phyloP scores from a whole-genome alignment of 2,329 filamentous ascomycete genomes.

The Didymella pinodella region DNA sequence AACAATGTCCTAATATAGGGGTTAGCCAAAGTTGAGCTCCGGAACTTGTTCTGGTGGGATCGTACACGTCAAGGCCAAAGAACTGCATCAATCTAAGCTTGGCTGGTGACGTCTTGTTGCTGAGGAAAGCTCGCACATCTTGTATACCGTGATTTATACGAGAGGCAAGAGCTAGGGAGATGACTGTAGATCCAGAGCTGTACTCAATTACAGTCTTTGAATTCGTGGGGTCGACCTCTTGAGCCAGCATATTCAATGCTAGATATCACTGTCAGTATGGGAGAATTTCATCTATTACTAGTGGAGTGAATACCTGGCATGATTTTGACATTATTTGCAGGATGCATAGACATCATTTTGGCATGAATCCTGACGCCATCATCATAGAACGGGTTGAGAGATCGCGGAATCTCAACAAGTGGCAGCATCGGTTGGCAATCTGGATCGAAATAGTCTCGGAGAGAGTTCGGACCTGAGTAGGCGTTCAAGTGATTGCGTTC shows the following conservation, averaged over 20 bases:
- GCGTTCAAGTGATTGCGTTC: conserved; percentile 55
- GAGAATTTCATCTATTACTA: not conserved
- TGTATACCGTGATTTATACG: conserved; percentile 32
- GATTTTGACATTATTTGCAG: conserved; percentile 70
- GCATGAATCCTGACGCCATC: conserved; percentile 70
- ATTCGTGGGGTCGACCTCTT: conserved; percentile 24
- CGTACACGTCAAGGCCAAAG: conserved; percentile 35
- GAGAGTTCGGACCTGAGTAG: conserved; percentile 64
- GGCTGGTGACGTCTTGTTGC: conserved; percentile 31
- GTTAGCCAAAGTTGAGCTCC: not conserved
- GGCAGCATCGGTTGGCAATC: conserved; percentile 66
- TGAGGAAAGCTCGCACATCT: conserved; percentile 30
- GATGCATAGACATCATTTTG: conserved; percentile 71
- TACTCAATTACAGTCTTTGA: conserved; percentile 33
- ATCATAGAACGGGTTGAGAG: conserved; percentile 64
- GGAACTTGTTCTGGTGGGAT: too few species aligned
- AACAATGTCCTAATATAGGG: conserved; percentile 52
- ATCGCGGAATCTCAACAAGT: conserved; percentile 66
- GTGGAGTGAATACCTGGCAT: conserved; percentile 59
- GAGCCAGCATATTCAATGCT: conserved; percentile 33
- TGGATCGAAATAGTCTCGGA: conserved; percentile 67
- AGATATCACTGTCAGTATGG: not conserved
- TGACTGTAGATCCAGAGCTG: conserved; percentile 34
- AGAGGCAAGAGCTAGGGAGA: conserved; percentile 31
- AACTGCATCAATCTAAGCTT: conserved; percentile 34